Percentiles rank a stretch among this genome's conserved stretches.
These are phyloP conservation scores for Termitomyces sp. DNA, from an alignment of 1,284 basidiomycete genomes.

Conservation along the genomic window DNA sequence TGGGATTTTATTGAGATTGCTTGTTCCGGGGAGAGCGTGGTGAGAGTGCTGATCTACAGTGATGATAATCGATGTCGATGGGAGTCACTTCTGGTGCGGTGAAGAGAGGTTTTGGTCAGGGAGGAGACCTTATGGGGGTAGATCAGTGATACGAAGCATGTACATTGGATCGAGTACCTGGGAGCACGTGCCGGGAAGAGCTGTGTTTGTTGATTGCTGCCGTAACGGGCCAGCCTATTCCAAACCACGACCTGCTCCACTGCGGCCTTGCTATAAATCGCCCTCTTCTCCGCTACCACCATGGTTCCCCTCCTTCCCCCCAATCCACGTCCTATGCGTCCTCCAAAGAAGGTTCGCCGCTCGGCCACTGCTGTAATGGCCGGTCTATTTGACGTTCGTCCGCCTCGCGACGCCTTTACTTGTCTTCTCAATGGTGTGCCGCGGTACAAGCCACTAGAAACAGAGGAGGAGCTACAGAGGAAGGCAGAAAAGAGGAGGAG, in stretches of 20 bases:
- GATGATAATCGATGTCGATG: constrained; percentile 12
- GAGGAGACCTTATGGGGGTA: constrained; percentile 16
- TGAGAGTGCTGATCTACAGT: not conserved
- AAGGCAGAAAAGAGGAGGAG: constrained; percentile 50
- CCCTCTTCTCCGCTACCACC: constrained; percentile 15
- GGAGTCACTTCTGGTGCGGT: not conserved
- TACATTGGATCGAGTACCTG: constrained; percentile 32
- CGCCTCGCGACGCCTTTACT: constrained; percentile 67
- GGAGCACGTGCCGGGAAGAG: constrained; percentile 34
- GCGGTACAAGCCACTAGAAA: constrained; percentile 57
- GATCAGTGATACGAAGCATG: constrained; percentile 19
- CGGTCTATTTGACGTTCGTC: constrained; percentile 63
- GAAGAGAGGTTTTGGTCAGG: not conserved
- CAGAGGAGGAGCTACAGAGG: constrained; percentile 48
- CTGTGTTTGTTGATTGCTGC: constrained; percentile 46
- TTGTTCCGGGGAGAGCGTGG: not conserved
- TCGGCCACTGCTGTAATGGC: constrained; percentile 70
- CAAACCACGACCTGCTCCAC: constrained; percentile 46
- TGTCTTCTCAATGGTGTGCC: constrained; percentile 70
- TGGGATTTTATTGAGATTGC: not conserved
- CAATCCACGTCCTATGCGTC: constrained; percentile 25
- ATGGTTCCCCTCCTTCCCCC: constrained; percentile 37
- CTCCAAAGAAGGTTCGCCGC: constrained; percentile 52
- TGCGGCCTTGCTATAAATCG: constrained; percentile 32
- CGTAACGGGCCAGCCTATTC: constrained; percentile 37